A percentile compares a stretch with the other conserved stretches of the same genome.
Conservation (phyloP, 768 basidiomycete species). For the Leccinum truebloodii region DNA sequence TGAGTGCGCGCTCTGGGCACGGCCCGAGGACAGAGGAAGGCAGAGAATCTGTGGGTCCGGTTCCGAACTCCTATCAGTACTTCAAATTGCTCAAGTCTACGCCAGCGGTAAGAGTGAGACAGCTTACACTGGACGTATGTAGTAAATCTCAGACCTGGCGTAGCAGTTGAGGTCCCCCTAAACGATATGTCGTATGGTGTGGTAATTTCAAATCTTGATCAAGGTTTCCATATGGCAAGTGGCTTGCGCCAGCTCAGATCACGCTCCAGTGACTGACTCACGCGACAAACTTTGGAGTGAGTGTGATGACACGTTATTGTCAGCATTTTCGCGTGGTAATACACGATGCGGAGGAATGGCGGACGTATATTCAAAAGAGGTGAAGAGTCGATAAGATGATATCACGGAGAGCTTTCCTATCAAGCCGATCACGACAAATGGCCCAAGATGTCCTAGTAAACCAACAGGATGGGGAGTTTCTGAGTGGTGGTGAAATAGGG, state of each 20-base stretch:
- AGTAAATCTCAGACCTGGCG: neutral
- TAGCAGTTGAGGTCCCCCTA: neutral
- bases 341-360: neutral
- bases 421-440: neutral
- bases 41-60: neutral
- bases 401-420: neutral
- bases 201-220: conserved; percentile 10
- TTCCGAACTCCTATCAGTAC: neutral
- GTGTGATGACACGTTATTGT: neutral
- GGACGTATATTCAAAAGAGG: neutral
- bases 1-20: neutral
- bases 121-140: neutral
- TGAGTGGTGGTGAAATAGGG: neutral
- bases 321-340: neutral
- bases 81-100: neutral
- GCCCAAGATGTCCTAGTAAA: neutral
- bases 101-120: neutral
- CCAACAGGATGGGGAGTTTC: neutral
- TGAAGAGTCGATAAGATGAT: neutral
- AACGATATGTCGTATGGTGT: neutral
- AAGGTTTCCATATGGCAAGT: conserved; percentile 2
- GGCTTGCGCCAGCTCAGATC: conserved; percentile 5
- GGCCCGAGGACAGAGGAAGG: neutral
- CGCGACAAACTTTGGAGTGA: neutral
- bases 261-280: neutral